Base-by-base conservation (phyloP, 768 basidiomycete genomes). In the Lactifluus volemus region DNA sequence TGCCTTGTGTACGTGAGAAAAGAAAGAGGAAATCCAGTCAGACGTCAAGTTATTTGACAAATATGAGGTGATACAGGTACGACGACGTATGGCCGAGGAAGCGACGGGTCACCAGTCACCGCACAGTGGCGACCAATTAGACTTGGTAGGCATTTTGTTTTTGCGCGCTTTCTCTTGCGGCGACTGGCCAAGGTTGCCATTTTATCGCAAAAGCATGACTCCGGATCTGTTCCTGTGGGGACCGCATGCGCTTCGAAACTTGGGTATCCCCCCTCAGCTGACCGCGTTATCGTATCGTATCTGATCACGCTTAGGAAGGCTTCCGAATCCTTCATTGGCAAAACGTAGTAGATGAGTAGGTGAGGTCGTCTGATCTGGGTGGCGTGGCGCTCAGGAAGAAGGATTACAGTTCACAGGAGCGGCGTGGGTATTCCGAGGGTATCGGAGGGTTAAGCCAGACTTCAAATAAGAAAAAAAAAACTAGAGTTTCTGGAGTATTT, bases 371-470 rank as follows among this genome's bases (percentile, higher is more conserved):
- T 53, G 34, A 53, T 25, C 56, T 38, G 12, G 21, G 25, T 21
- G 50, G 55, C 45, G 30, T 10, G 45, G 55, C 55, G 55, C 55
- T 41, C 44, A 38, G 17, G 49, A 19, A 55, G 25, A 47, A 17
- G 42, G 25, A 12, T 30, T 21, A 25, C 25, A 36, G 29, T 12
- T 34, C n/a, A 44, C 25, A 42, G n/a, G 34, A 42, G 55, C 29
- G 25, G 55, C 34, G 15, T 36, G 29, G 34, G 38, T 44, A 6
- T 41, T 50, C 55, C 42, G 42, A 53, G 38, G 17, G 50, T 25
- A 39, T 45, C 49, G 29, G 60, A 42, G 19, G 25, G 56, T 36
- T 58, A 58, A 53, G 55, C 60, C 49, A 57, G 55, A 52, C 34
- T 11, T 21, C 45, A 47, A 47, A 47, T 21, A 9, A 21, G 45